Conservation (phyloP, 2,329 filamentous ascomycete species). For the Thermoascus crustaceus region DNA sequence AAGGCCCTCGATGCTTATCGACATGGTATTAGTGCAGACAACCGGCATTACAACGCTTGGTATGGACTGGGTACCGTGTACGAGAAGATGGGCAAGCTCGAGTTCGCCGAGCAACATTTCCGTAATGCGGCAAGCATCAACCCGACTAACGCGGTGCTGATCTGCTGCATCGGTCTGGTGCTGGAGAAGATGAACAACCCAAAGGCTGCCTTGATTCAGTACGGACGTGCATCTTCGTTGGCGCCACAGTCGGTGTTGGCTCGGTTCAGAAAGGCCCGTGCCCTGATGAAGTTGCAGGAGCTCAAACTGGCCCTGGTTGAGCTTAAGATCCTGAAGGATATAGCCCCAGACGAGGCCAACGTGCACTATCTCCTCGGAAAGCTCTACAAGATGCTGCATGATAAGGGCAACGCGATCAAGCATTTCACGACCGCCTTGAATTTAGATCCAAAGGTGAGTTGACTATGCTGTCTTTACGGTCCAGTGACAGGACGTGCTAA, state of each 20-base stretch:
- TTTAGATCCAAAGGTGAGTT: conserved; percentile 82
- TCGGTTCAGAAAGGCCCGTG: conserved; percentile 86
- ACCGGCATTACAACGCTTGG: conserved; percentile 95
- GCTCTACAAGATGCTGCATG: conserved; percentile 50
- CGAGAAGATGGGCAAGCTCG: conserved; percentile 82
- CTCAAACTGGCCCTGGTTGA: conserved; percentile 69
- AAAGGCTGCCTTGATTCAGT: conserved; percentile 69
- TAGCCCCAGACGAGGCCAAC: conserved; percentile 89
- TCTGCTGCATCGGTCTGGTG: conserved; percentile 85
- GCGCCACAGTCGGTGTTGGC: conserved; percentile 75
- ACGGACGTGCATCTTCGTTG: conserved; percentile 71
- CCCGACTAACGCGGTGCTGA: conserved; percentile 82
- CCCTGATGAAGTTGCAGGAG: conserved; percentile 65
- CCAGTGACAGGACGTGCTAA: conserved; percentile 10
- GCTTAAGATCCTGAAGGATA: conserved; percentile 77
- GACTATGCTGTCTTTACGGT: conserved; percentile 6
- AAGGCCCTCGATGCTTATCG: conserved; percentile 85
- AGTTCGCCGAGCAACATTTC: conserved; percentile 88
- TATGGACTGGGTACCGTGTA: conserved; percentile 79
- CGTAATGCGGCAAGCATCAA: conserved; percentile 82
- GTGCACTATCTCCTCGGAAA: conserved; percentile 86
- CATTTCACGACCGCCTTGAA: conserved; percentile 94
- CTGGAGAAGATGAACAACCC: conserved; percentile 82
- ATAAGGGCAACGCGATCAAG: conserved; percentile 68
- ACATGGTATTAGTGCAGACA: conserved; percentile 74